Conservation (phyloP, 1,284 basidiomycete species). For the Apiotrichum montevideense region DNA sequence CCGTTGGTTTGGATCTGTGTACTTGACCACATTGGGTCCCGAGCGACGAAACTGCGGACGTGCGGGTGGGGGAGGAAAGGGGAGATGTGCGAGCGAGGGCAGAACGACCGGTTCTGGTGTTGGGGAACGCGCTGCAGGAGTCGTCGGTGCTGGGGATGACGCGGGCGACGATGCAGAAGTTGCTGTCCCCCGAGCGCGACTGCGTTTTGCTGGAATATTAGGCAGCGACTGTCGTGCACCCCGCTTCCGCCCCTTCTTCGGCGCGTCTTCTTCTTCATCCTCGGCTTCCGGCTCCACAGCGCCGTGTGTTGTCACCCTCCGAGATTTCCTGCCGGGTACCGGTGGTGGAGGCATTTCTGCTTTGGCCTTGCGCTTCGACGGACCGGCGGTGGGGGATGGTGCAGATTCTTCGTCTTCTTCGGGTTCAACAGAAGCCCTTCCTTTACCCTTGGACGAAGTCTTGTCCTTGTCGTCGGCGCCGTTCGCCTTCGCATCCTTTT, state of each 20-base stretch:
- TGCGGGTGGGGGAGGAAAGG: conserved; percentile 33
- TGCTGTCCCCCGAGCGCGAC: neutral
- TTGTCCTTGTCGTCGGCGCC: neutral
- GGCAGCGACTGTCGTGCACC: conserved; percentile 20
- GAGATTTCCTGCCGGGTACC: conserved; percentile 9
- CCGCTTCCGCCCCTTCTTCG: conserved; percentile 27
- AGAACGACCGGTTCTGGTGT: conserved; percentile 24
- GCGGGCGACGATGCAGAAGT: conserved; percentile 13
- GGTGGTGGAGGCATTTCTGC: conserved; percentile 29
- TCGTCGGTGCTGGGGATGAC: conserved; percentile 10
- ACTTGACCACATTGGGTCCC: conserved; percentile 55
- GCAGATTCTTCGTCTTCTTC: neutral
- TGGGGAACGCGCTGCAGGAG: neutral
- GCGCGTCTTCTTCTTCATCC: conserved; percentile 1
- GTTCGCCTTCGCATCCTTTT: neutral
- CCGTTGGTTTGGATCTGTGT: conserved; percentile 63
- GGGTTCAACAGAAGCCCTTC: neutral
- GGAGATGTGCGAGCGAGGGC: conserved; percentile 34
- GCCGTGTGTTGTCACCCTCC: conserved; percentile 20
- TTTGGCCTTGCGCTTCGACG: conserved; percentile 5
- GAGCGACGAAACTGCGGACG: conserved; percentile 56
- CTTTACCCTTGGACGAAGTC: conserved; percentile 17
- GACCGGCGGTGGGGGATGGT: neutral
- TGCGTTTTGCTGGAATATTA: conserved; percentile 21
- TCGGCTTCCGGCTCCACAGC: neutral